A percentile compares a stretch with the other conserved stretches of the same genome.
phyloP scores from a whole-genome alignment of 495 filamentous ascomycete species.

The Glonium stellatum region DNA sequence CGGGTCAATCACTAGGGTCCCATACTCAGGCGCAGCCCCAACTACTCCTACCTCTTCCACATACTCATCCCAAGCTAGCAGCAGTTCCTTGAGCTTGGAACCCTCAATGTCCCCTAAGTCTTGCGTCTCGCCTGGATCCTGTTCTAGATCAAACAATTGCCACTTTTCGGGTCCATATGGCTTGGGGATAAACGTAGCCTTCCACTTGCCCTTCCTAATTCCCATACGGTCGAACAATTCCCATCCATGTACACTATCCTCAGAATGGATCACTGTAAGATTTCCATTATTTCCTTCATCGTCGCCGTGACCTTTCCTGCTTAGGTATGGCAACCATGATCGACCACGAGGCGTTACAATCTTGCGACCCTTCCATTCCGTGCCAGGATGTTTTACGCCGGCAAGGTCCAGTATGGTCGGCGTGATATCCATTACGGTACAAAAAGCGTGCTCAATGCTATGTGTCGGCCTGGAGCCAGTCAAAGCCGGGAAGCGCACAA shows the following conservation, averaged over 20 bases:
- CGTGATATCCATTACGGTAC: conserved; percentile 24
- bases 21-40: conserved; percentile 9
- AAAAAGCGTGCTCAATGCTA: conserved; percentile 22
- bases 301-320: background rate
- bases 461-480: conserved; percentile 33
- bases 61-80: conserved; percentile 47
- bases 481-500: conserved; percentile 35
- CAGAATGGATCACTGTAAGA: background rate
- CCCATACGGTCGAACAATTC: conserved; percentile 44
- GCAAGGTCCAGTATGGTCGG: conserved; percentile 24
- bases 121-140: conserved; percentile 23
- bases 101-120: conserved; percentile 17
- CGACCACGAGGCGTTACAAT: conserved; percentile 11
- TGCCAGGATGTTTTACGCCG: conserved; percentile 4
- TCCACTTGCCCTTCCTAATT: conserved; percentile 44
- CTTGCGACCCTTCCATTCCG: conserved; percentile 7
- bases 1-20: background rate
- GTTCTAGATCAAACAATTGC: conserved; percentile 42
- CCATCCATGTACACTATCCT: conserved; percentile 36
- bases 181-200: conserved; percentile 45
- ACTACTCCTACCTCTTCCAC: conserved; percentile 51
- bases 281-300: background rate
- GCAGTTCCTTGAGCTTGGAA: conserved; percentile 22
- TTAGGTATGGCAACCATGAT: conserved; percentile 15
- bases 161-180: conserved; percentile 44